Evolutionary conservation across 116 monocot genomes (phyloP), one percentile per base, ranked within the genome.

Genomic region (Thalassia testudinum): DNA sequence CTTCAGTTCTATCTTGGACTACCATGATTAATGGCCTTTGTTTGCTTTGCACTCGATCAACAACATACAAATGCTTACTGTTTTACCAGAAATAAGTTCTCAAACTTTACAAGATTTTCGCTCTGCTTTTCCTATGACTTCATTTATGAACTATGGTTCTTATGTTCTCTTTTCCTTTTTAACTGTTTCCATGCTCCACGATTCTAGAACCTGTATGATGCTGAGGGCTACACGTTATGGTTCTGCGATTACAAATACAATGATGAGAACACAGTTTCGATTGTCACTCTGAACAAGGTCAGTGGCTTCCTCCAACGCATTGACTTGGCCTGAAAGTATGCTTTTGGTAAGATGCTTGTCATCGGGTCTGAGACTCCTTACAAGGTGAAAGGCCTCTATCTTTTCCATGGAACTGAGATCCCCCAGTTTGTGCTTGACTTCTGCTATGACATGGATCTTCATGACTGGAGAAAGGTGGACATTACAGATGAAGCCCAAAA

Each of bases 241-340:
- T 79, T 79, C 64, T 75, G 79, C 19, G 63, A 79, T 40, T 79
- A 79, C 79, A 75, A 75, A 28, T 79, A 75, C 64, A 75, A 79
- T 12, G 75, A 75, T 5, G 79, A 79, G 67, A 79, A 79, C 55
- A 79, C 68, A 0, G 79, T 79, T 14, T 79, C 75, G 1, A 75
- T 67, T 23, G 75, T 79, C 19, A 79, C 79, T n/a, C 5, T 79
- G 47, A 79, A 79, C 71, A 79, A 79, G 64, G 75, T 79, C 1
- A 27, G 79, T 23, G 79, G 79, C 0, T 79, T 79, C 63, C 63
- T 79, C 60, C 79, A 79, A 58, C 66, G 79, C 21, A 75, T 79
- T 74, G 79, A 79, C 49, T 47, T 79, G 11, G 63, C 61, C 24
- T 75, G 75, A 47, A 79, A 79, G 64, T 80, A 75, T 20, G 75